A percentile compares a stretch with the other conserved stretches of the same genome.
phyloP scores from a whole-genome alignment of 192 early-diverging fungal species.

The Mortierella alpina region DNA sequence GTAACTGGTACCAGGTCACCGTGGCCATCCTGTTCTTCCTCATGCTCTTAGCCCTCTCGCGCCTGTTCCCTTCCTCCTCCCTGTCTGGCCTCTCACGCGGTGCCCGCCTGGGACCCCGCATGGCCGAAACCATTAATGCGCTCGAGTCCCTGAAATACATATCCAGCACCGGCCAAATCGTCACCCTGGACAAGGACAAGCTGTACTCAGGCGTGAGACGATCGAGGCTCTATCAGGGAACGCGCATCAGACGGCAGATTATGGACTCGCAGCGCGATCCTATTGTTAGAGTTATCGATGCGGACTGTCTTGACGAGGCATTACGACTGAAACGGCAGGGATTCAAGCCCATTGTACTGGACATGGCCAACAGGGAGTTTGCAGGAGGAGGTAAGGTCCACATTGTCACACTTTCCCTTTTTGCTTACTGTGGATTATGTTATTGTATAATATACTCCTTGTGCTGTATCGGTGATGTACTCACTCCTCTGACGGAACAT shows the following conservation, averaged over 20 bases:
- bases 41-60: slow-evolving; percentile 9
- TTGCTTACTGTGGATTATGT: not conserved
- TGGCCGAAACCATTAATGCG: slow-evolving; percentile 45
- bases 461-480: not conserved
- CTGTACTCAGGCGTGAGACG: slow-evolving; percentile 45
- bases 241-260: slow-evolving; percentile 42
- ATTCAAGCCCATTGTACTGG: slow-evolving; percentile 55
- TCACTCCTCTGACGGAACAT: slow-evolving; percentile 2
- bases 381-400: slow-evolving; percentile 53
- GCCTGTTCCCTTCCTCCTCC: slow-evolving; percentile 8
- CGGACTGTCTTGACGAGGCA: slow-evolving; percentile 51
- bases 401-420: not conserved
- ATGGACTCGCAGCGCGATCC: slow-evolving; percentile 52
- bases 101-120: slow-evolving; percentile 22
- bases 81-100: slow-evolving; percentile 9
- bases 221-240: slow-evolving; percentile 38
- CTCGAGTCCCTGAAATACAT: slow-evolving; percentile 34
- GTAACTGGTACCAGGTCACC: slow-evolving; percentile 36
- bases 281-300: slow-evolving; percentile 38
- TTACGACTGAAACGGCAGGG: slow-evolving; percentile 48
- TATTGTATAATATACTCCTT: not conserved
- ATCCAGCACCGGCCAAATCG: slow-evolving; percentile 17
- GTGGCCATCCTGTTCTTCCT: slow-evolving; percentile 4
- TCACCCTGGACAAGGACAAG: slow-evolving; percentile 36
- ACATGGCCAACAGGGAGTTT: slow-evolving; percentile 54